Evolutionary conservation across 2,329 filamentous ascomycete species (phyloP), one percentile per base, ranked within the genome.

Genomic region (Zymoseptoria tritici): DNA sequence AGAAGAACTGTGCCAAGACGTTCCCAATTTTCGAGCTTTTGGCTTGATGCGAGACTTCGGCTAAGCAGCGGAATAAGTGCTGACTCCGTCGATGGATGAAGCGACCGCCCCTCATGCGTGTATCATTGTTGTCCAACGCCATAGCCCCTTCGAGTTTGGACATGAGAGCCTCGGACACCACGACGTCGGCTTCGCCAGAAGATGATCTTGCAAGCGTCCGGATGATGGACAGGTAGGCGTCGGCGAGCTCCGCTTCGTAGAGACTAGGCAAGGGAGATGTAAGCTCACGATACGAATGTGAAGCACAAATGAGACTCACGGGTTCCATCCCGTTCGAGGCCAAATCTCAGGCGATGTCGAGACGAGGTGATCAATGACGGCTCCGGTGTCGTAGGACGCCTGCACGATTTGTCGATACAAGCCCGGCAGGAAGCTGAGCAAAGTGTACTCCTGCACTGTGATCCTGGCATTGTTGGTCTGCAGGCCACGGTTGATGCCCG

Each of bases 251-350:
- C 36, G 54, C 50, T 19, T 56, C 49, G 42, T 50, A 49, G 24
- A 62, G 54, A 9, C 52, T 53, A 29, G 20, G 19, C 29, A 29
- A 3, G n/a, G 22, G 13, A 53, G 52, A 9, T 19, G 19, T 19
- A 8, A 29, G 20, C 50, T 53, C 52, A 24, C 16, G 29, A 4
- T 19, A 19, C 5, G 22, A 29, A 13, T 24, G 21, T 26, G 4
- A 19, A 46, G 16, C 13, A 16, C 36, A 31, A n/a, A 53, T n/a
- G 1, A 13, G 20, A 53, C 52, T 16, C 29, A 53, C 52, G 60
- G 53, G 19, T 62, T 62, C 56, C 54, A 59, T 24, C 52, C 56
- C 9, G 59, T 61, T 13, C n/a, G 22, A 6, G 60, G 60, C 22
- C 24, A 50, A 16, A 59, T 51, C 29, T 62, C 60, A n/a, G 56